Base-by-base conservation (phyloP, 345 rosid species). In the Linum usitatissimum region DNA sequence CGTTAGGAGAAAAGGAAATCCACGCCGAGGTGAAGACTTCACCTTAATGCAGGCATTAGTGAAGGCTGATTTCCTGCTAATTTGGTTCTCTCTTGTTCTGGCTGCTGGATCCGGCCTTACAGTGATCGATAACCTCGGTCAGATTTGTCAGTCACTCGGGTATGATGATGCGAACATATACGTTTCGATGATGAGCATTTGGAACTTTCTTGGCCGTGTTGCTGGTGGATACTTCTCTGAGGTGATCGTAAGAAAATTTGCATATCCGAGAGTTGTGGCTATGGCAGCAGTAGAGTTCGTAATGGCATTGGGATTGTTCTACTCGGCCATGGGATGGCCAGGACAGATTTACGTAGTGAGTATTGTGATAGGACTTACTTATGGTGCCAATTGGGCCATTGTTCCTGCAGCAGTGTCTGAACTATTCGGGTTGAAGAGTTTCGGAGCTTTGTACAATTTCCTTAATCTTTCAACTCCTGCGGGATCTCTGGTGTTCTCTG, bases 401-500 rank as follows among this genome's bases (percentile, higher is more conserved):
- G 80, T 80, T 20, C 83, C 85, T 17, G 85, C 95, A 18, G 40
- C 87, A 55, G 88, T 68, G 15, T 84, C 94, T 2, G 93, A 90
- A 72, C 76, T 87, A 53, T 87, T 81, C 18, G 93, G 87, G 39
- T 63, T 87, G 66, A 85, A 84, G 68, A 81, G 86, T 45, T 90
- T 87, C 1, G 95, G 95, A 14, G 82, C 84, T 31, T 71, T 87
- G 59, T 87, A 84, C 66, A 90, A 84, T 65, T 90, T 90, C 72
- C 78, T 85, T 57, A 63, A 82, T 5, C 65, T 73, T 30, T 80
- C 84, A 55, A 68, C 57, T 56, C 87, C 93, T 64, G 78, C 79
- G 18, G 93, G 93, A 18, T 84, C 89, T 55, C 81, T 85, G 12
- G 42, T 87, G 58, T 90, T 90, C 75, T 90, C 97, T 3, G 90